Evolutionary conservation across 2,329 filamentous ascomycete genomes (phyloP), one percentile per base, ranked within the genome.

Genomic region (Huntiella abstrusa): DNA sequence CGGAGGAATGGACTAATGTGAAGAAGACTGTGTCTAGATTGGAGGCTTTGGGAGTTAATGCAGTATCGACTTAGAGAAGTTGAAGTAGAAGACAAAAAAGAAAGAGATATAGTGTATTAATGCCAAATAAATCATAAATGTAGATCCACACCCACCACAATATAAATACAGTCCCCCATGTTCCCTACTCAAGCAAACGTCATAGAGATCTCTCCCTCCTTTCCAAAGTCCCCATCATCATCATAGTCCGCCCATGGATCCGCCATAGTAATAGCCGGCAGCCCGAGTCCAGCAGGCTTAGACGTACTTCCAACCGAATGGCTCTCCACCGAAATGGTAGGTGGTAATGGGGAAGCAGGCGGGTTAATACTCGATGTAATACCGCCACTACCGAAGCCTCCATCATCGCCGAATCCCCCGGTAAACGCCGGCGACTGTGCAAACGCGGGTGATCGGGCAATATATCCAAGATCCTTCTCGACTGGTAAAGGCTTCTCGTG

Each of bases 1-100:
- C 76, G 45, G 91, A 98, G 56, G 88, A 96, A 60, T 98, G 91
- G 88, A 75, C 80, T 4, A 83, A 75, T 33, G 83, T 98, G 54
- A 96, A 95, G 75, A 87, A 85, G 62, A 67, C 95, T 57, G 75
- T 95, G 17, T 78, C 75, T 37, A 75, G 80, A 55, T 63, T 88
- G 50, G 87, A 92, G 62, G 68, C 69, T 12, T 66, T 65, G n/a
- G 66, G 69, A 1, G 59, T 67, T 36, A 70, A 68, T 43, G 67
- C 66, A n/a, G 63, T 62, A 13, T 61, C 66, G 52, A 59, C 41
- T 17, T 50, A 37, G 33, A 22, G 46, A 10, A 41, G 17, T 11
- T 38, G 34, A 12, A 22, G 7, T 33, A 19, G 8, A 17, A 34
- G 15, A 10, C 12, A 37, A 41, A 43, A 35, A 43, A 35, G 13